These are phyloP conservation scores for Spinacia oleracea DNA, from an alignment of 179 eudicot species.

Conservation along the genomic window DNA sequence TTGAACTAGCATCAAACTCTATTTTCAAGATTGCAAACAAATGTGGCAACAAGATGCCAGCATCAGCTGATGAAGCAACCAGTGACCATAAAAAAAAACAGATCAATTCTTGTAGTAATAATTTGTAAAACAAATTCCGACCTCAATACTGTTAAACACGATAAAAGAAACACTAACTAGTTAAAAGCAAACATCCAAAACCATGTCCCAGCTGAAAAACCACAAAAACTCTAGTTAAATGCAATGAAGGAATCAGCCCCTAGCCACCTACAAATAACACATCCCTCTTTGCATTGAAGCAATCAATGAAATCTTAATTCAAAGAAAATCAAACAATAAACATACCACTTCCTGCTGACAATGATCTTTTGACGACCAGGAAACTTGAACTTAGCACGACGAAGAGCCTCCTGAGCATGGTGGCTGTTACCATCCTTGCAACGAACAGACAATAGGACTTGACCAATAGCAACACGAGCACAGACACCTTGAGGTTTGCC, in stretches of 20 bases:
- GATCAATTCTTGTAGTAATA: no score
- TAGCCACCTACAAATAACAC: neutral
- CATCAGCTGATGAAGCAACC: no score
- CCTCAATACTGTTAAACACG: no score
- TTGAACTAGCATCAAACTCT: neutral
- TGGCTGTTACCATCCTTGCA: constrained; percentile 55
- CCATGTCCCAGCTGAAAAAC: no score
- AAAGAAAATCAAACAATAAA: neutral
- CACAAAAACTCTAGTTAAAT: neutral
- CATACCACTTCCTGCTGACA: constrained; percentile 60
- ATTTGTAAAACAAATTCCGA: no score
- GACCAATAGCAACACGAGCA: constrained; percentile 64
- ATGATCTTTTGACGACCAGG: constrained; percentile 71
- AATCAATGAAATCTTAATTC: neutral
- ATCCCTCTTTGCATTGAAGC: neutral
- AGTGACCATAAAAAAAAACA: no score
- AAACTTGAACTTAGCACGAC: constrained; percentile 67
- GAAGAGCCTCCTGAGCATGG: constrained; percentile 64
- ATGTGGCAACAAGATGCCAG: no score
- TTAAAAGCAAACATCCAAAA: no score
- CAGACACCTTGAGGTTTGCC: constrained; percentile 62
- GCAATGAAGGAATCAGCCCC: neutral
- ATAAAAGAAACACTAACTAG: no score
- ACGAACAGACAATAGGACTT: constrained; percentile 59
- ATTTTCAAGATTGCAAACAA: no score